Evolutionary conservation across 352 stramenopile genomes (phyloP).

Genomic region (Globisporangium middletonii): DNA sequence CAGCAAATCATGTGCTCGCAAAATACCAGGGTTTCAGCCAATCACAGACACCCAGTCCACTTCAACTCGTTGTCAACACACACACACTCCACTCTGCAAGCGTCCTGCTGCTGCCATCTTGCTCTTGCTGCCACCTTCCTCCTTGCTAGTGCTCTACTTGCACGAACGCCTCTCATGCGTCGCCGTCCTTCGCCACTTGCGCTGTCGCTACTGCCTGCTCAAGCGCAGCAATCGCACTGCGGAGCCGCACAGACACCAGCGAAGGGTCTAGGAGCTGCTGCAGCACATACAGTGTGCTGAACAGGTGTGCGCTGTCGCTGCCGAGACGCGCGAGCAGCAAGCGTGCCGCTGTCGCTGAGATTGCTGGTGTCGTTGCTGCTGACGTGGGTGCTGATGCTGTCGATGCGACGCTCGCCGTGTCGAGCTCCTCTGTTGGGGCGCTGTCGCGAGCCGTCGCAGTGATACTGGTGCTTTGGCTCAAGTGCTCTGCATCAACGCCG

Average conservation of each 20-base stretch:
- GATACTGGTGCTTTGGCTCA: too few species aligned
- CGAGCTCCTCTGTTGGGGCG: too few species aligned
- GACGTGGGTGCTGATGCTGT: not conserved
- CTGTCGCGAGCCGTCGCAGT: too few species aligned
- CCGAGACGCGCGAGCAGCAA: not conserved
- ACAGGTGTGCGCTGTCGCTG: slow-evolving; percentile 14
- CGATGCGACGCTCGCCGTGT: too few species aligned
- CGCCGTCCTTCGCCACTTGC: slow-evolving; percentile 2
- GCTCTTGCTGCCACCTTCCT: too few species aligned
- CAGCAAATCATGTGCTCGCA: not conserved
- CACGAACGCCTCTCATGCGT: not conserved
- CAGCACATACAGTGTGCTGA: slow-evolving; percentile 27
- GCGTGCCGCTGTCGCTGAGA: not conserved
- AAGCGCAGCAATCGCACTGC: slow-evolving; percentile 20
- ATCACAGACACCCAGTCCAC: too few species aligned
- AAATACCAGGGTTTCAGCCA: too few species aligned
- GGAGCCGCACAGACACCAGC: slow-evolving; percentile 12
- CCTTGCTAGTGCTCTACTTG: not conserved
- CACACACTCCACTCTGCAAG: too few species aligned
- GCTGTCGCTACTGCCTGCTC: slow-evolving; percentile 17
- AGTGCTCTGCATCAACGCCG: not conserved
- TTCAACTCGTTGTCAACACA: too few species aligned
- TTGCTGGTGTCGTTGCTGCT: too few species aligned
- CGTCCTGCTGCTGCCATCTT: too few species aligned
- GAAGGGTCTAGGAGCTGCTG: slow-evolving; percentile 28